Conservation (phyloP, 2,329 filamentous ascomycete species). For the Epichloe hybrida region DNA sequence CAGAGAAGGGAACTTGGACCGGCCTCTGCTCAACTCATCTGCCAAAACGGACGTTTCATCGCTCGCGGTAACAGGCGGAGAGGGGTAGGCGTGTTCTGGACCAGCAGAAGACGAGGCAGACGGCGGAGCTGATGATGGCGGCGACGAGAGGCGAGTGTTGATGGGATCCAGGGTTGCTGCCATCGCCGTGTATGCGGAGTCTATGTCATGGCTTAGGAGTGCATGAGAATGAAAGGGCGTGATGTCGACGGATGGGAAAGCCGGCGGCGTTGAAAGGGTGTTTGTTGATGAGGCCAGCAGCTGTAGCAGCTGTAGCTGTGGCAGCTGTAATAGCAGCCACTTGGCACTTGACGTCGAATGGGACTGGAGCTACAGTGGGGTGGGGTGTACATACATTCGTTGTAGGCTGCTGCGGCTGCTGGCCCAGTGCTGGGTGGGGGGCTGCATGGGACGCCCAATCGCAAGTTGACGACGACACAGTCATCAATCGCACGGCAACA, state of each 20-base stretch:
- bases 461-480: too few species aligned
- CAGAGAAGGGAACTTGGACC: conserved; percentile 1
- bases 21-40: conserved; percentile 11
- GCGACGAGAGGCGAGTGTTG: conserved; percentile 7
- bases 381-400: background rate
- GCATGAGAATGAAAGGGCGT: background rate
- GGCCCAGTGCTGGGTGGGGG: too few species aligned
- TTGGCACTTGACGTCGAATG: background rate
- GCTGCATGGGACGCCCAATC: too few species aligned
- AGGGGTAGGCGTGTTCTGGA: background rate
- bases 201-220: conserved; percentile 1
- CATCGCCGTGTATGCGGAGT: conserved; percentile 8
- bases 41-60: conserved; percentile 20
- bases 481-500: too few species aligned
- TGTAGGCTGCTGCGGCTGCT: too few species aligned
- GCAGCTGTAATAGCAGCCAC: too few species aligned
- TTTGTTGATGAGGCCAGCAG: background rate
- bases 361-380: background rate
- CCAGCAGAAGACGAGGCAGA: conserved; percentile 1
- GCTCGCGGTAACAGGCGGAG: conserved; percentile 12
- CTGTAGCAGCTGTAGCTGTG: too few species aligned
- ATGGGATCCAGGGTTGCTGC: conserved; percentile 13
- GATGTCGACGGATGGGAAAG: background rate
- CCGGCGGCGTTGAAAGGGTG: background rate
- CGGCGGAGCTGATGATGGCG: conserved; percentile 4